Percentiles rank a stretch among this genome's conserved stretches.
Evolutionary conservation across 495 filamentous ascomycete genomes (phyloP).

Genomic region (Daldinia vernicosa): DNA sequence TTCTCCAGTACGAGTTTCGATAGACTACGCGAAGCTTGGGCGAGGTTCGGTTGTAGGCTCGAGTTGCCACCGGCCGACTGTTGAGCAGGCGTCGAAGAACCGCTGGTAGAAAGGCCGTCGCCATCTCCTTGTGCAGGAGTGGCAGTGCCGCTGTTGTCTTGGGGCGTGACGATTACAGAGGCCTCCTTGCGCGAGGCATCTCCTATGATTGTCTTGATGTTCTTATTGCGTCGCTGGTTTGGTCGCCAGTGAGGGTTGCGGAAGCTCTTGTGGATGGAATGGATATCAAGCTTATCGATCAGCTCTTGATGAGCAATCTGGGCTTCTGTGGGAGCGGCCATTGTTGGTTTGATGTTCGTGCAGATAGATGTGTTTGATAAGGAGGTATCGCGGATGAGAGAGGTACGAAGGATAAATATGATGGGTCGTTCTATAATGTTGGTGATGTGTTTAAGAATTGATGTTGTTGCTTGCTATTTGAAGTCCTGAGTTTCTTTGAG

Average conservation of each 20-base stretch:
- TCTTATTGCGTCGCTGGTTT: slow-evolving; percentile 95
- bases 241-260: slow-evolving; percentile 90
- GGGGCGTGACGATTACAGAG: slow-evolving; percentile 77
- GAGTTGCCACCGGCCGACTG: slow-evolving; percentile 49
- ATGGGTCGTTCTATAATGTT: not conserved
- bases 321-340: slow-evolving; percentile 48
- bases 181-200: slow-evolving; percentile 87
- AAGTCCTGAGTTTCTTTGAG: no score
- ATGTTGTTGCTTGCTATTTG: not conserved
- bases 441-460: not conserved
- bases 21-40: slow-evolving; percentile 83
- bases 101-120: slow-evolving; percentile 63
- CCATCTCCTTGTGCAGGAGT: slow-evolving; percentile 69
- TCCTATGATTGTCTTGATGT: slow-evolving; percentile 94
- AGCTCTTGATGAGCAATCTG: slow-evolving; percentile 65
- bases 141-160: slow-evolving; percentile 76
- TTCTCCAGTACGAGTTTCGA: slow-evolving; percentile 87
- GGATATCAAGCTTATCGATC: slow-evolving; percentile 88
- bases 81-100: slow-evolving; percentile 66
- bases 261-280: slow-evolving; percentile 81
- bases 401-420: not conserved
- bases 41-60: slow-evolving; percentile 71
- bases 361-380: not conserved
- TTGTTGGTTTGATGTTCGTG: slow-evolving; percentile 18
- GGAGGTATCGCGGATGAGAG: slow-evolving; percentile 1